These are phyloP conservation scores for Elsinoe necatrix DNA, from an alignment of 2,329 filamentous ascomycete species.

Conservation along the genomic window DNA sequence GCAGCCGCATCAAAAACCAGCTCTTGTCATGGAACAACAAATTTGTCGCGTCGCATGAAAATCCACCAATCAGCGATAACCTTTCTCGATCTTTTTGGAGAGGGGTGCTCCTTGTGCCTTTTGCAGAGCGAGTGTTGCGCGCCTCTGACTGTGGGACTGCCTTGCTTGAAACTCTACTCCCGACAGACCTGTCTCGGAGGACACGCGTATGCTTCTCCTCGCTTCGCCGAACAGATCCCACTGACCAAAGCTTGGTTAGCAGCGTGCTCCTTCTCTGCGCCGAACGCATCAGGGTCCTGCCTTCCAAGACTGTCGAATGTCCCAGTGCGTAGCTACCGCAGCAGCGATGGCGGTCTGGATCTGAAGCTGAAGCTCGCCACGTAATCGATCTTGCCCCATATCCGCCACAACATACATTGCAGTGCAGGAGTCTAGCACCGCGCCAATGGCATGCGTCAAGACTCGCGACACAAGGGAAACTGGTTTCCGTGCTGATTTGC, in stretches of 20 bases:
- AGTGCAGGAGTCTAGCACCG: background rate
- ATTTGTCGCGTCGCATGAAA: background rate
- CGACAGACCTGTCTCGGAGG: background rate
- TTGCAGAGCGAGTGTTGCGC: background rate
- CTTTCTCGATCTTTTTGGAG: background rate
- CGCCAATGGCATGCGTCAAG: background rate
- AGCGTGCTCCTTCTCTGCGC: background rate
- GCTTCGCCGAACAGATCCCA: background rate
- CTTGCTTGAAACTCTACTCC: slow-evolving; percentile 1
- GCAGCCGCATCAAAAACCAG: background rate
- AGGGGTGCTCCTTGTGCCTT: background rate
- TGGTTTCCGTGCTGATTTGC: background rate
- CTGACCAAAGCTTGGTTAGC: background rate
- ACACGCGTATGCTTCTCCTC: background rate
- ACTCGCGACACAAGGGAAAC: background rate
- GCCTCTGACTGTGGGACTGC: background rate
- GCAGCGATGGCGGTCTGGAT: slow-evolving; percentile 1
- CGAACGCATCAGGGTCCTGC: slow-evolving; percentile 5
- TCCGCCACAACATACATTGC: slow-evolving; percentile 2
- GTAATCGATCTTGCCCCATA: background rate
- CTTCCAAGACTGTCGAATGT: background rate
- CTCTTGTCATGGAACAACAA: slow-evolving; percentile 2
- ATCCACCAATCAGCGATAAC: slow-evolving; percentile 4
- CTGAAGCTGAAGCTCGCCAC: slow-evolving; percentile 1
- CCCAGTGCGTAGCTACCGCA: background rate